Evolutionary conservation across 345 rosid genomes (phyloP).

Genomic region (Chamaenerion angustifolium): DNA sequence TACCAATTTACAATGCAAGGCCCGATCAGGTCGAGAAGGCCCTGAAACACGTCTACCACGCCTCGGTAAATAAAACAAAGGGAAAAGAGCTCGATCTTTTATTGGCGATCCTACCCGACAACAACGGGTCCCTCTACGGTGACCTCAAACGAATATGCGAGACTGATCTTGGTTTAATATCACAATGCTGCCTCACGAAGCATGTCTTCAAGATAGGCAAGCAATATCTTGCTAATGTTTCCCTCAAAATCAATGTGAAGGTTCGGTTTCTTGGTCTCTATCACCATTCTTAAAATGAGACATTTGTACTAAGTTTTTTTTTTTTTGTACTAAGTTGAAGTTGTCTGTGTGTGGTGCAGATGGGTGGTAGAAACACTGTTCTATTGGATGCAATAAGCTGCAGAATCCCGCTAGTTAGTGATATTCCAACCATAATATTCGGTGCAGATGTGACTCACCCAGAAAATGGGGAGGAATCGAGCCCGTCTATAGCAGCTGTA

Average conservation of each 20-base stretch:
- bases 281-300: no score
- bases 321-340: no score
- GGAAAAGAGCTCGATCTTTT: slow-evolving; percentile 96
- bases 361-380: slow-evolving; percentile 99
- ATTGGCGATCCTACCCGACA: slow-evolving; percentile 86
- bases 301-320: background rate
- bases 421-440: slow-evolving; percentile 93
- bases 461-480: slow-evolving; percentile 97
- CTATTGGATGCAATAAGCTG: slow-evolving; percentile 95
- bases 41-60: slow-evolving; percentile 73
- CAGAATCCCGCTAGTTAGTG: slow-evolving; percentile 91
- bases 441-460: slow-evolving; percentile 99
- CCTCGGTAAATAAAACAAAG: slow-evolving; percentile 69
- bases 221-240: slow-evolving; percentile 92
- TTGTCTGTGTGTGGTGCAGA: slow-evolving; percentile 28
- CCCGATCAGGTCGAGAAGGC: slow-evolving; percentile 99
- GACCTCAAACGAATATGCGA: slow-evolving; percentile 96
- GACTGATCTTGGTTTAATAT: slow-evolving; percentile 91
- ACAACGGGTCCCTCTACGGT: slow-evolving; percentile 90
- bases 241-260: slow-evolving; percentile 96
- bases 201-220: slow-evolving; percentile 95
- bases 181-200: slow-evolving; percentile 94
- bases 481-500: slow-evolving; percentile 99
- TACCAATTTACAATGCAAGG: slow-evolving; percentile 75
- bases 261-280: slow-evolving; percentile 19